Conservation (phyloP, 352 stramenopile species). For the Pythium aristosporum region DNA sequence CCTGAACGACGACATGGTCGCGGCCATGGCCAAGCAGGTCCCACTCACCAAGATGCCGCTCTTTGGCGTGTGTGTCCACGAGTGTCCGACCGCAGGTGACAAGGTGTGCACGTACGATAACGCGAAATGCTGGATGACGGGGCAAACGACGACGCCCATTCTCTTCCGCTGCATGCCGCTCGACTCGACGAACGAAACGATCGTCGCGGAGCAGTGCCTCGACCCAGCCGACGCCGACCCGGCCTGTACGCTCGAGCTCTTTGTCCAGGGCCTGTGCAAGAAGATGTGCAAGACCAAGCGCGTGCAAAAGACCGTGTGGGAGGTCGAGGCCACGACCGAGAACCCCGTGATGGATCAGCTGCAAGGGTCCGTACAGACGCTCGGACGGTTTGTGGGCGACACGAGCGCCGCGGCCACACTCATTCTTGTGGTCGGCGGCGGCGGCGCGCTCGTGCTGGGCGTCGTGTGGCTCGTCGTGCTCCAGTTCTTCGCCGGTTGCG, state of each 20-base stretch:
- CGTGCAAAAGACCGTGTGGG: conserved; percentile 62
- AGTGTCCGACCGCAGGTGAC: conserved; percentile 49
- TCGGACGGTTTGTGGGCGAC: conserved; percentile 74
- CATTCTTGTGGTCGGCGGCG: conserved; percentile 55
- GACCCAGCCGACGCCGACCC: conserved; percentile 58
- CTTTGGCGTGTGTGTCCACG: conserved; percentile 74
- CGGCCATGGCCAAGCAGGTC: conserved; percentile 37
- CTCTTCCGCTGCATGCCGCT: conserved; percentile 79
- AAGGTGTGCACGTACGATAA: conserved; percentile 72
- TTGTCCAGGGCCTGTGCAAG: conserved; percentile 34
- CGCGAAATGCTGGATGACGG: conserved; percentile 59
- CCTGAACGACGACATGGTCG: conserved; percentile 76
- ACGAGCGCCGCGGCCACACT: conserved; percentile 60
- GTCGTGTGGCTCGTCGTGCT: conserved; percentile 73
- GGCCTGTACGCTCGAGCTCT: conserved; percentile 42
- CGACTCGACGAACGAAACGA: conserved; percentile 60
- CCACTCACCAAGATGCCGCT: conserved; percentile 58
- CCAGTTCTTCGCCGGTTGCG: conserved; percentile 71
- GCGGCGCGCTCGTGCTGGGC: conserved; percentile 51
- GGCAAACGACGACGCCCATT: conserved; percentile 48
- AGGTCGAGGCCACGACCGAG: conserved; percentile 47
- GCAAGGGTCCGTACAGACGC: conserved; percentile 52
- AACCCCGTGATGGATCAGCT: conserved; percentile 76
- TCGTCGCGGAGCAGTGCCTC: conserved; percentile 56
- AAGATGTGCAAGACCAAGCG: conserved; percentile 64